These are phyloP conservation scores for Salvia hispanica DNA, from an alignment of 257 asterid genomes.

Conservation along the genomic window DNA sequence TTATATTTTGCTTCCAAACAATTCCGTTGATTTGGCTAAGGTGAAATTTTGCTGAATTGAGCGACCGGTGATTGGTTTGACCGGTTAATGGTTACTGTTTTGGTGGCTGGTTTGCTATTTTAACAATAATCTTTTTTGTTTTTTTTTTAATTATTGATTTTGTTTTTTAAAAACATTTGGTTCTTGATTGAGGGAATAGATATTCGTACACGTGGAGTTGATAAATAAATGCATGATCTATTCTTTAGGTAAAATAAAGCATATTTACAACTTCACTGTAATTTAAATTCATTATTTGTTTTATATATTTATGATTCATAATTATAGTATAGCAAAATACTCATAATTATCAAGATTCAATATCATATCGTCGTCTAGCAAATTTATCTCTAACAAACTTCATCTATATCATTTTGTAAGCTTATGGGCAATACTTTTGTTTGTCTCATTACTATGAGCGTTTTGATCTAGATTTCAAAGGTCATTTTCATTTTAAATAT, in stretches of 20 bases:
- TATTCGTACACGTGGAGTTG: neutral
- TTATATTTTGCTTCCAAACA: neutral
- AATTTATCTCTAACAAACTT: too few species aligned
- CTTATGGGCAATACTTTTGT: too few species aligned
- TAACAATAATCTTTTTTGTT: neutral
- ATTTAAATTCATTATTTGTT: too few species aligned
- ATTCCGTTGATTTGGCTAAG: neutral
- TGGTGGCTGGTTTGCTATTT: constrained; percentile 33
- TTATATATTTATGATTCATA: too few species aligned
- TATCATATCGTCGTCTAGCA: too few species aligned
- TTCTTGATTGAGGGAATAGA: neutral
- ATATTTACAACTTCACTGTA: too few species aligned
- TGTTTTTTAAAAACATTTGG: neutral
- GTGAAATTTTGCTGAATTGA: constrained; percentile 8
- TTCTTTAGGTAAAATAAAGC: too few species aligned
- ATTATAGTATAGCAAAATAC: too few species aligned
- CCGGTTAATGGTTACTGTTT: constrained; percentile 24
- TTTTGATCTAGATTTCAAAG: neutral
- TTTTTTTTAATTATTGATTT: neutral
- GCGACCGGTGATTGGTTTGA: constrained; percentile 28
- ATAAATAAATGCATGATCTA: too few species aligned
- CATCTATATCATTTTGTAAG: too few species aligned
- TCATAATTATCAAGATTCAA: too few species aligned
- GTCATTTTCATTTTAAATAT: neutral
- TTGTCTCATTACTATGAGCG: neutral